Conservation (phyloP, 2,329 filamentous ascomycete species). For the Exserohilum turcica region DNA sequence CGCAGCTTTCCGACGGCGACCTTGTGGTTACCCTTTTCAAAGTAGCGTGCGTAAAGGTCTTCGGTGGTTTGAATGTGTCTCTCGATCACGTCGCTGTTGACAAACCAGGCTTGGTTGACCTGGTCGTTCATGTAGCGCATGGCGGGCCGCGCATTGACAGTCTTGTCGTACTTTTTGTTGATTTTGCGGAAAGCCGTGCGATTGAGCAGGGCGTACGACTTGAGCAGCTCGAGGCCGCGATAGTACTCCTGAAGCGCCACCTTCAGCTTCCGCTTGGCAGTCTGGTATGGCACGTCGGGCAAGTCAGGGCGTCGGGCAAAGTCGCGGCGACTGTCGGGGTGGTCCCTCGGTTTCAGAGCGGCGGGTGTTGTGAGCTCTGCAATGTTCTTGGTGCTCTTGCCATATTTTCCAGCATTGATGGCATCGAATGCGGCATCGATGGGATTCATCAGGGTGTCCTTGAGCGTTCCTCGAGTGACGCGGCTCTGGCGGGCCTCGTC, state of each 20-base stretch:
- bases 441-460: slow-evolving; percentile 35
- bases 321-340: slow-evolving; percentile 48
- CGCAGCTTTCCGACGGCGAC: slow-evolving; percentile 86
- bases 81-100: slow-evolving; percentile 84
- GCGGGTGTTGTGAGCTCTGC: slow-evolving; percentile 44
- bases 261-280: slow-evolving; percentile 90
- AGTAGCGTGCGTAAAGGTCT: slow-evolving; percentile 92
- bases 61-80: slow-evolving; percentile 80
- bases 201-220: slow-evolving; percentile 88
- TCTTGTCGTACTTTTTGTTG: slow-evolving; percentile 98
- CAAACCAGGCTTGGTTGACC: slow-evolving; percentile 89
- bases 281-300: slow-evolving; percentile 75
- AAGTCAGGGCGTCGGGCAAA: slow-evolving; percentile 48
- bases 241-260: slow-evolving; percentile 92
- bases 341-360: slow-evolving; percentile 48
- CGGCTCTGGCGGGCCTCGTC: slow-evolving; percentile 27
- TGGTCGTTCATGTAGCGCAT: slow-evolving; percentile 88
- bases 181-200: slow-evolving; percentile 94
- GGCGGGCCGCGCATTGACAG: slow-evolving; percentile 75
- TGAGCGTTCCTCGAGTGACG: slow-evolving; percentile 18
- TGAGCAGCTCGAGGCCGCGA: slow-evolving; percentile 85
- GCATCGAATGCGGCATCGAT: slow-evolving; percentile 52
- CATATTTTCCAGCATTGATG: slow-evolving; percentile 53
- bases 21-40: slow-evolving; percentile 92
- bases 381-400: slow-evolving; percentile 60